Conservation (phyloP, 2,329 filamentous ascomycete genomes). For the Colletotrichum australisinense region DNA sequence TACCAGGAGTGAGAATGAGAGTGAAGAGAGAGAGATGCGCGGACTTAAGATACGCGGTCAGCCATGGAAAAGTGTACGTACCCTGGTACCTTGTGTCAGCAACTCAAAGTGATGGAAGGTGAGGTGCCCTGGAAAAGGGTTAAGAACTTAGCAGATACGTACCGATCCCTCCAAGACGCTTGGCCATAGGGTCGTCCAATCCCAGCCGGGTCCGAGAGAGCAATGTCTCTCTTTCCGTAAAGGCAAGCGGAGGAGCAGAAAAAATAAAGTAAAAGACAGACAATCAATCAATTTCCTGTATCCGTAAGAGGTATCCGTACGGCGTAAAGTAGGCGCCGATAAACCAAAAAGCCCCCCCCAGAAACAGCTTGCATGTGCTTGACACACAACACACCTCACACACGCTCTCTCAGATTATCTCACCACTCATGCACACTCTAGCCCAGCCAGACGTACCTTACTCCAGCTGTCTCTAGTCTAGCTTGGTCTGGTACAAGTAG, state of each 20-base stretch:
- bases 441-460: neutral
- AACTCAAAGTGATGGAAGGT: too few species aligned
- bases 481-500: neutral
- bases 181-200: neutral
- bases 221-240: neutral
- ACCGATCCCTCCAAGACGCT: neutral
- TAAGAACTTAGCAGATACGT: neutral
- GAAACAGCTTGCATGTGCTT: neutral
- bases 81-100: too few species aligned
- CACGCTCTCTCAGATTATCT: neutral
- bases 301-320: neutral
- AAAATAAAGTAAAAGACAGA: neutral
- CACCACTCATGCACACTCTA: neutral
- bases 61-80: neutral
- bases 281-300: neutral
- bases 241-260: neutral
- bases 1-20: neutral
- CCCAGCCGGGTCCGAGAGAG: neutral
- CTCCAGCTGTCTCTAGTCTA: neutral
- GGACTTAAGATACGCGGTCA: neutral
- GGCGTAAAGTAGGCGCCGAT: neutral
- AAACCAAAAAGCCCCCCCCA: neutral
- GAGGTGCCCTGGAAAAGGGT: too few species aligned
- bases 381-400: neutral
- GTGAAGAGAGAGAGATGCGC: neutral